phyloP scores from a whole-genome alignment of 1,284 basidiomycete genomes.

The Chiua sp. region DNA sequence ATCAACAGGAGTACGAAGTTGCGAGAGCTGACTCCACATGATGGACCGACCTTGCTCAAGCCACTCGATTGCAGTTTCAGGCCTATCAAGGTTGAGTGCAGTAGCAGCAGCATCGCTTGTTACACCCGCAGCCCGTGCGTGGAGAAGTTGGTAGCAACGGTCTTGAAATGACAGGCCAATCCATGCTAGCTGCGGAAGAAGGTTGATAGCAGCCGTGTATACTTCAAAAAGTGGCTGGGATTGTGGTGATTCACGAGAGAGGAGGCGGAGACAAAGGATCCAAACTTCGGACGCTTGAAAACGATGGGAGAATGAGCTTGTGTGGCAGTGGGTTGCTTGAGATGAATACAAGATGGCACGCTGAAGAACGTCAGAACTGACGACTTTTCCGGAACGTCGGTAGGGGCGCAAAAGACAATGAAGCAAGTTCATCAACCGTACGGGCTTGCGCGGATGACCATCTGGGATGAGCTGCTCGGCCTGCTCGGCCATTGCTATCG shows the following conservation, averaged over 20 bases:
- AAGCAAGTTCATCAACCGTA: background rate
- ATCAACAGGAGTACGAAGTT: constrained; percentile 6
- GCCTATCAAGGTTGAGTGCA: background rate
- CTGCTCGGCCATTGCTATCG: background rate
- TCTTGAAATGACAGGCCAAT: constrained; percentile 2
- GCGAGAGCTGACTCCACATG: constrained; percentile 8
- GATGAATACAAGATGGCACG: background rate
- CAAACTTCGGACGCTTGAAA: background rate
- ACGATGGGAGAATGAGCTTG: background rate
- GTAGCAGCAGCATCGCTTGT: background rate
- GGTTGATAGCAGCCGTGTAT: background rate
- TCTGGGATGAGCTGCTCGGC: background rate
- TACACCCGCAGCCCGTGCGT: too few relatives aligned
- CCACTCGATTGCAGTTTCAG: constrained; percentile 8
- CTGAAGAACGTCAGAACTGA: background rate
- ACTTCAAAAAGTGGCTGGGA: constrained; percentile 3
- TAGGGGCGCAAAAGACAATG: background rate
- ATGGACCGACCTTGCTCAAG: constrained; percentile 13
- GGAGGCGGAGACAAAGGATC: background rate
- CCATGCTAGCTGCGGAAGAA: constrained; percentile 8
- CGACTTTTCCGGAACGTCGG: background rate
- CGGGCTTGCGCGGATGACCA: background rate
- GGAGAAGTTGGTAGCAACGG: constrained; percentile 6
- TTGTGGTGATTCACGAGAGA: background rate
- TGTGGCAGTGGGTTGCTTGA: background rate